Percentiles rank a stretch among this genome's conserved stretches.
Conservation (phyloP, 164 flowering plant species). For the Chimonanthus praecox region DNA sequence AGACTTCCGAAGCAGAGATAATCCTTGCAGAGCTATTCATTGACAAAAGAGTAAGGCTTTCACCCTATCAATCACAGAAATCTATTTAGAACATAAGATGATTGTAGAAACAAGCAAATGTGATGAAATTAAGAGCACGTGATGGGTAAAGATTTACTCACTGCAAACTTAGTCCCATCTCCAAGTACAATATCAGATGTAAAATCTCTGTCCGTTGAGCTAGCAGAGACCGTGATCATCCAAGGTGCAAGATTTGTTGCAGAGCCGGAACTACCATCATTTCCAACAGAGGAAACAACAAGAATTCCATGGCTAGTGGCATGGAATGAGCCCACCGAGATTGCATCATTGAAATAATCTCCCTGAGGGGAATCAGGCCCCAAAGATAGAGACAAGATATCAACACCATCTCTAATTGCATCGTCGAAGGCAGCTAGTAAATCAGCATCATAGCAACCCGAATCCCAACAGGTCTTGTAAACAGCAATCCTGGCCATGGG, state of each 20-base stretch:
- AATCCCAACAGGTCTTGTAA: slow-evolving; percentile 81
- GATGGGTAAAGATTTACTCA: slow-evolving; percentile 14
- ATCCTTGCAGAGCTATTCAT: slow-evolving; percentile 44
- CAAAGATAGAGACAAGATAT: slow-evolving; percentile 61
- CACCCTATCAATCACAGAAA: slow-evolving; percentile 40
- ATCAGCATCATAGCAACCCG: slow-evolving; percentile 79
- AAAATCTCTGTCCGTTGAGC: slow-evolving; percentile 76
- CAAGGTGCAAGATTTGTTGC: slow-evolving; percentile 83
- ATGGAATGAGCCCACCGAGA: slow-evolving; percentile 77
- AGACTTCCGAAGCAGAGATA: slow-evolving; percentile 62
- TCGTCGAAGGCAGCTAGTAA: slow-evolving; percentile 81
- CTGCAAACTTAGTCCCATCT: slow-evolving; percentile 38
- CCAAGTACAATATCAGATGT: slow-evolving; percentile 51
- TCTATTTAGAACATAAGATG: background rate
- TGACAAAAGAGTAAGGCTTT: slow-evolving; percentile 44
- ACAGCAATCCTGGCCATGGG: slow-evolving; percentile 76
- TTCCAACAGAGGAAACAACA: slow-evolving; percentile 76
- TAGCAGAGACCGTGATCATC: slow-evolving; percentile 77
- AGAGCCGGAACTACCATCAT: slow-evolving; percentile 51
- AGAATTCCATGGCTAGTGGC: slow-evolving; percentile 58
- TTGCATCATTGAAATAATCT: slow-evolving; percentile 72
- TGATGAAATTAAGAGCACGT: background rate
- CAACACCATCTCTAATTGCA: slow-evolving; percentile 76
- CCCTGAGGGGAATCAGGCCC: slow-evolving; percentile 72
- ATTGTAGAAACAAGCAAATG: background rate